These are phyloP conservation scores for Pichia sp. DNA, from an alignment of 1,139 yeast species.

Conservation along the genomic window DNA sequence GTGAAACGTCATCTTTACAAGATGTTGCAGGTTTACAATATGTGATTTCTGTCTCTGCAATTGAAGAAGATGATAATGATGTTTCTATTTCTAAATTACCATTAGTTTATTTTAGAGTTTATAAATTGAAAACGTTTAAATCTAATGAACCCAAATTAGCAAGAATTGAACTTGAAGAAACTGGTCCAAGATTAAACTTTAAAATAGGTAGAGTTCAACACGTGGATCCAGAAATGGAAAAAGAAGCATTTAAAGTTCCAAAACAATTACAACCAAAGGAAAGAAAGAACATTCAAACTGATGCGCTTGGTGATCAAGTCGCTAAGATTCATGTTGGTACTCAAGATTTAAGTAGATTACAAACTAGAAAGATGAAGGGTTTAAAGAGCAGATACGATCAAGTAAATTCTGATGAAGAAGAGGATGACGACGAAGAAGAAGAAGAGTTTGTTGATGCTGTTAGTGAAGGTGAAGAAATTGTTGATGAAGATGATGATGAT, in stretches of 20 bases:
- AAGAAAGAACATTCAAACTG: conserved; percentile 85
- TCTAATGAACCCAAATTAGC: conserved; percentile 82
- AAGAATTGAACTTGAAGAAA: conserved; percentile 88
- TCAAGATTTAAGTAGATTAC: conserved; percentile 85
- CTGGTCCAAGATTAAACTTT: conserved; percentile 94
- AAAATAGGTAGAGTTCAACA: conserved; percentile 79
- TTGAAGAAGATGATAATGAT: conserved; percentile 65
- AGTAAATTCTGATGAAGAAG: conserved; percentile 50
- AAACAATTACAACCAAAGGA: conserved; percentile 75
- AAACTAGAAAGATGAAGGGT: conserved; percentile 98
- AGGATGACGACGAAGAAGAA: conserved; percentile 38
- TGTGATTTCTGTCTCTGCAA: conserved; percentile 76
- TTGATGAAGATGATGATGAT: conserved; percentile 21
- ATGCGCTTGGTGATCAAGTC: conserved; percentile 90
- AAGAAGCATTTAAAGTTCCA: conserved; percentile 80
- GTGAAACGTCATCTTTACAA: conserved; percentile 74
- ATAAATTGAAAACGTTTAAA: conserved; percentile 71
- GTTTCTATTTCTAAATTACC: conserved; percentile 52
- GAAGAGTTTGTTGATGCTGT: conserved; percentile 22
- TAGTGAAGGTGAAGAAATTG: conserved; percentile 21
- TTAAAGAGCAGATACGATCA: conserved; percentile 83
- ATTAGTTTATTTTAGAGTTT: conserved; percentile 81
- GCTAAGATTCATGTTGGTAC: conserved; percentile 95
- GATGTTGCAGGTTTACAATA: conserved; percentile 95
- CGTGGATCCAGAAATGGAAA: conserved; percentile 86